These are phyloP conservation scores for Candida neerlandica DNA, from an alignment of 1,139 yeast genomes.

Conservation along the genomic window DNA sequence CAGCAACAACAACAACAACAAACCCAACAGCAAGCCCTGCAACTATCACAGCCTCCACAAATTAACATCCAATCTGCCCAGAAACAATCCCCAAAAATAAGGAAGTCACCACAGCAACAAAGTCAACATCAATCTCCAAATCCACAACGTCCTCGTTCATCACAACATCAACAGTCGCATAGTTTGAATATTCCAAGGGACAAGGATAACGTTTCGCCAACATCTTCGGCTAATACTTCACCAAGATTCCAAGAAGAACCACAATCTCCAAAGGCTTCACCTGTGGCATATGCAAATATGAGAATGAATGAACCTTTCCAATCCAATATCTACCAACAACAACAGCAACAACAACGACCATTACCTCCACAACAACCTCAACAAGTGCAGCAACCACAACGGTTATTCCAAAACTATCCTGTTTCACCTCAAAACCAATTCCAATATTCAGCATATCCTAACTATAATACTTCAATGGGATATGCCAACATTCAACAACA, in stretches of 20 bases:
- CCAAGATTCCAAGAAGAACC: slow-evolving; percentile 40
- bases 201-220: slow-evolving; percentile 29
- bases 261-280: slow-evolving; percentile 49
- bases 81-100: slow-evolving; percentile 5
- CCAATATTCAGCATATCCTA: slow-evolving; percentile 15
- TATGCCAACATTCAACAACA: slow-evolving; percentile 7
- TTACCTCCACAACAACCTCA: slow-evolving; percentile 5
- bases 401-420: slow-evolving; percentile 14
- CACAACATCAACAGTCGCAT: slow-evolving; percentile 1
- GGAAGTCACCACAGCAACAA: slow-evolving; percentile 10
- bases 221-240: slow-evolving; percentile 36
- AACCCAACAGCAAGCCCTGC: slow-evolving; percentile 14
- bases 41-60: slow-evolving; percentile 8
- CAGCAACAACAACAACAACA: slow-evolving; percentile 8
- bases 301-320: slow-evolving; percentile 9
- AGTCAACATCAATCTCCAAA: slow-evolving; percentile 3
- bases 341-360: slow-evolving; percentile 9
- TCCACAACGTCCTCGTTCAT: slow-evolving; percentile 1
- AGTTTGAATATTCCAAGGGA: slow-evolving; percentile 9
- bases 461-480: slow-evolving; percentile 10
- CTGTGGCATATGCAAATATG: slow-evolving; percentile 24
- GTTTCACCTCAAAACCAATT: slow-evolving; percentile 15
- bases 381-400: slow-evolving; percentile 10
- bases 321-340: slow-evolving; percentile 11
- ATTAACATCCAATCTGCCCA: background rate